Base-by-base conservation (phyloP, 23 red algal genomes). In the Gracilaria caudata region DNA sequence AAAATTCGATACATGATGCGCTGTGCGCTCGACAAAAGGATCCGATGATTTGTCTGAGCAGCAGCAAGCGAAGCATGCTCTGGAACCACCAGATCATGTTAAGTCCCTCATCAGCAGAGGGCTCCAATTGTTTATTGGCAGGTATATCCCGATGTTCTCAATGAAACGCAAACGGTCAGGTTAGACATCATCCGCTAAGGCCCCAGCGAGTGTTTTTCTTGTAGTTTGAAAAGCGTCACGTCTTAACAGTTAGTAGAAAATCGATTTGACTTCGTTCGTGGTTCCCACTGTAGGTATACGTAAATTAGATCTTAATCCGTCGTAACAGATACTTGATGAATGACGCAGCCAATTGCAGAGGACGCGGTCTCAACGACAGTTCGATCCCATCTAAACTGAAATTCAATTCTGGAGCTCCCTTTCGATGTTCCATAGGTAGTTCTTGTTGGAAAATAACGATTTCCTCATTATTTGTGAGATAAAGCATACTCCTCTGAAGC, bases 21-120 rank as follows among this genome's bases (percentile, higher is more conserved):
- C 89, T 23, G 85, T 95, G 23, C 85, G 38, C 36, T 99, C 97
- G 64, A 99, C 87, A 83, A 99, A 20, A 99, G 64, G 9, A 91
- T 81, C n/a, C 74, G 77, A 81, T 89, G 66, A 28, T 90, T 79
- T n/a, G 66, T 39, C 35, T 87, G 81, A 53, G 37, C 77, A 39
- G 73, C 45, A 7, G 66, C 65, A 20, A 73, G 34, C 51, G 79
- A 32, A 56, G 53, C 60, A 44, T 84, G 47, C 38, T 51, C 49
- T 20, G 83, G 83, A 36, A 95, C 6, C 9, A 86, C 54, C 73
- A 51, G 3, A 86, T 39, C 73, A 51, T 41, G 12, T 64, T 41
- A 19, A 90, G 23, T 28, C 36, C 34, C 49, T 90, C 83, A 41
- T 78, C 79, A 38, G 87, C 86, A 33, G 26, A 13, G 1, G 79